A percentile compares a stretch with the other conserved stretches of the same genome.
Evolutionary conservation across 2,329 filamentous ascomycete species (phyloP).

Genomic region (Pseudogymnoascus sp.): DNA sequence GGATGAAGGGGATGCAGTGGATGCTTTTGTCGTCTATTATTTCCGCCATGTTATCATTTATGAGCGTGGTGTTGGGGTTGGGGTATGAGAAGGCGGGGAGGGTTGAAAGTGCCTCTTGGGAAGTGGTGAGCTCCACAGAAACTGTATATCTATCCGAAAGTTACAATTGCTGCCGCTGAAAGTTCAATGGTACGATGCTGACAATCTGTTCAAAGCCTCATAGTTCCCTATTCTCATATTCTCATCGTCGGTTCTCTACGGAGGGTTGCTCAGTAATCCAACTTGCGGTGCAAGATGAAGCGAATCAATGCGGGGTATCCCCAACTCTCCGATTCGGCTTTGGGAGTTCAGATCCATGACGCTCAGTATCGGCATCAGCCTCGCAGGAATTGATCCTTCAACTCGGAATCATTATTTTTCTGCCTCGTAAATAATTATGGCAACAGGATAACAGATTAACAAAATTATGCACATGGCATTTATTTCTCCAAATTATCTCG

Average conservation of each 20-base stretch:
- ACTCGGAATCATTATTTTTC: background rate
- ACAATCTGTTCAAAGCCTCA: background rate
- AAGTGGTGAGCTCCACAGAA: background rate
- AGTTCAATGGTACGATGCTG: background rate
- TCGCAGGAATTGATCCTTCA: background rate
- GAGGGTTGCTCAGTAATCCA: background rate
- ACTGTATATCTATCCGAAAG: background rate
- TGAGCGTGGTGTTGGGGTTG: background rate
- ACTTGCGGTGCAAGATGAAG: background rate
- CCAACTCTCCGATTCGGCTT: background rate
- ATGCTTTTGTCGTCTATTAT: conserved; percentile 72
- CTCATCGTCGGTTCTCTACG: background rate
- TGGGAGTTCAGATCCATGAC: background rate
- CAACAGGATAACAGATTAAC: background rate
- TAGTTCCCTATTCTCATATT: background rate
- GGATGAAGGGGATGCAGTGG: conserved; percentile 70
- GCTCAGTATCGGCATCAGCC: background rate
- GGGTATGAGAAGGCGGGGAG: background rate
- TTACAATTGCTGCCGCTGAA: background rate
- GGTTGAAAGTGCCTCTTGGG: background rate
- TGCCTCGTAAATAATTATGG: background rate
- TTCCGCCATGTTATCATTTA: conserved; percentile 33
- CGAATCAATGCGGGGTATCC: background rate
- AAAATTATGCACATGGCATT: background rate
- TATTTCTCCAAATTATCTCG: conserved; percentile 4